phyloP scores from a whole-genome alignment of 257 asterid genomes.

The Lithospermum erythrorhizon region DNA sequence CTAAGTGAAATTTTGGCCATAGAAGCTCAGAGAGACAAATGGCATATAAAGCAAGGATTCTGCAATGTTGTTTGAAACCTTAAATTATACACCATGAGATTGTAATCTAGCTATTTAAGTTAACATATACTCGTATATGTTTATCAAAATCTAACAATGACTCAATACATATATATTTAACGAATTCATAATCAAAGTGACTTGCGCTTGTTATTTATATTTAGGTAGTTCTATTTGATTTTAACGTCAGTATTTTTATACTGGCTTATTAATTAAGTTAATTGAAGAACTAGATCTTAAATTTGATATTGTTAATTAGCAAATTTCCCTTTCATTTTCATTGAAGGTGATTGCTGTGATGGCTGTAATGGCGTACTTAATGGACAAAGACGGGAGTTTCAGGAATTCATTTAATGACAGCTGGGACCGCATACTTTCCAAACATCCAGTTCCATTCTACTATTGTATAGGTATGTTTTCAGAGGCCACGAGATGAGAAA shows the following conservation, averaged over 20 bases:
- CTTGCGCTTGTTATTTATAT: not conserved
- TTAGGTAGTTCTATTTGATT: not conserved
- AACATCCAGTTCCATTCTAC: slow-evolving; percentile 46
- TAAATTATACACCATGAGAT: not conserved
- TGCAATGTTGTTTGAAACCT: not conserved
- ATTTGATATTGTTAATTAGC: not conserved
- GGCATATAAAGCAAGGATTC: not conserved
- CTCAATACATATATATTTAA: not conserved
- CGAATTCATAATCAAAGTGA: not conserved
- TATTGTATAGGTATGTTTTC: slow-evolving; percentile 39
- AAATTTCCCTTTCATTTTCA: slow-evolving; percentile 3
- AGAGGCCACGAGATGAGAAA: slow-evolving; percentile 35
- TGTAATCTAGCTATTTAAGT: not conserved
- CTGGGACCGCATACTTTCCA: slow-evolving; percentile 49
- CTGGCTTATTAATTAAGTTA: not conserved
- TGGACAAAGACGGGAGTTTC: slow-evolving; percentile 46
- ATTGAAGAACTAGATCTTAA: not conserved
- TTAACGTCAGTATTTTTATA: not conserved
- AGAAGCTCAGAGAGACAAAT: not conserved
- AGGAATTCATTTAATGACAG: slow-evolving; percentile 41
- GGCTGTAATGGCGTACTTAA: slow-evolving; percentile 25
- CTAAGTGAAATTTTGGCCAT: no score
- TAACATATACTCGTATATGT: no score
- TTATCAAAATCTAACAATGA: not conserved
- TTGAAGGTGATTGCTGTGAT: slow-evolving; percentile 33